These are phyloP conservation scores for Cystofilobasidium macerans DNA, from an alignment of 768 basidiomycete species.

Conservation along the genomic window DNA sequence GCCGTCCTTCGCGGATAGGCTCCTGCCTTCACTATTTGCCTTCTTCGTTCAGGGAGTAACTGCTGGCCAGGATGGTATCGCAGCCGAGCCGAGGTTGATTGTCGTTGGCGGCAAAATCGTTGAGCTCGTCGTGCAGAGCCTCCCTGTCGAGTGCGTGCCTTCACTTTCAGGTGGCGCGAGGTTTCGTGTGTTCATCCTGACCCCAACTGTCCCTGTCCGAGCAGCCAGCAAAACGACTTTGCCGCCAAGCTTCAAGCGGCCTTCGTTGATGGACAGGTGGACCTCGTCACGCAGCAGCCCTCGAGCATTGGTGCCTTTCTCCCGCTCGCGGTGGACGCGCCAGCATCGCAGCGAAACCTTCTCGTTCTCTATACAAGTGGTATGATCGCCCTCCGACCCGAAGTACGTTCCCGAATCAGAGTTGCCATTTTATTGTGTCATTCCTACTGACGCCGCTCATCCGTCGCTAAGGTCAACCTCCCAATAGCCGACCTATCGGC, in stretches of 20 bases:
- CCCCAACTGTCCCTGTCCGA: slow-evolving; percentile 4
- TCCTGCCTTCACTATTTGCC: slow-evolving; percentile 62
- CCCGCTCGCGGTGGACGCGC: slow-evolving; percentile 39
- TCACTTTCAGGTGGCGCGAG: slow-evolving; percentile 18
- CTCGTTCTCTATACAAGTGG: slow-evolving; percentile 58
- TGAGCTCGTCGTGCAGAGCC: slow-evolving; percentile 53
- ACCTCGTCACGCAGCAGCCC: slow-evolving; percentile 49
- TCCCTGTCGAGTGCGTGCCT: slow-evolving; percentile 53
- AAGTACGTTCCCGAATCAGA: slow-evolving; percentile 44
- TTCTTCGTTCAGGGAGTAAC: slow-evolving; percentile 45
- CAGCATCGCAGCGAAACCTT: slow-evolving; percentile 51
- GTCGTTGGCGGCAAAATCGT: slow-evolving; percentile 56
- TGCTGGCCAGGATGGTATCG: slow-evolving; percentile 32
- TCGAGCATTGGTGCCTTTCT: slow-evolving; percentile 42
- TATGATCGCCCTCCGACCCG: slow-evolving; percentile 53
- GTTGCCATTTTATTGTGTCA: background rate
- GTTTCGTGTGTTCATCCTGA: background rate
- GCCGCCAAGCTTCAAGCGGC: slow-evolving; percentile 47
- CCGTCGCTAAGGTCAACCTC: slow-evolving; percentile 45
- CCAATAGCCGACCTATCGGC: slow-evolving; percentile 45
- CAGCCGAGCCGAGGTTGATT: slow-evolving; percentile 49
- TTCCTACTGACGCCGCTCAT: background rate
- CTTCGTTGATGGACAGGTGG: slow-evolving; percentile 48
- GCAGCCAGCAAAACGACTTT: slow-evolving; percentile 58
- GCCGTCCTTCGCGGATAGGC: slow-evolving; percentile 61